Percentiles rank a stretch among this genome's conserved stretches.
Evolutionary conservation across 371 early-diverging fungal species (phyloP).

Genomic region (Mucor circinelloides): DNA sequence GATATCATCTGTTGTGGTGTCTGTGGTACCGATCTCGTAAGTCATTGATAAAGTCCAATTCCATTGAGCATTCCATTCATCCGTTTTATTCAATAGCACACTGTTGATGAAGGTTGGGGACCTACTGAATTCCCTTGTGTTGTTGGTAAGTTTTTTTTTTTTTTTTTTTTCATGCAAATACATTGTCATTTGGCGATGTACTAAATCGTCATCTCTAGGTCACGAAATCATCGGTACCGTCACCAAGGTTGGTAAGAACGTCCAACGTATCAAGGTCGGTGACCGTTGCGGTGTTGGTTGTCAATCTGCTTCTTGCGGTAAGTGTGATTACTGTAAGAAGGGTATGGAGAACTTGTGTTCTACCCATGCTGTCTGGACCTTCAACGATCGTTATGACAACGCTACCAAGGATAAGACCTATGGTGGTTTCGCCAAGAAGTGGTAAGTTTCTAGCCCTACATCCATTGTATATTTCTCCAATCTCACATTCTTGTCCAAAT

Average conservation of each 20-base stretch:
- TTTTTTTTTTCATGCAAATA: not conserved
- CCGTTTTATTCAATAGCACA: conserved; percentile 47
- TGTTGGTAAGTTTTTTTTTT: conserved; percentile 38
- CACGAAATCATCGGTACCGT: conserved; percentile 69
- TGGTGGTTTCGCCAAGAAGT: conserved; percentile 67
- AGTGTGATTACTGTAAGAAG: conserved; percentile 35
- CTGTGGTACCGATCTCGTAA: conserved; percentile 52
- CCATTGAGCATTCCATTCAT: not conserved
- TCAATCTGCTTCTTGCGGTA: conserved; percentile 51
- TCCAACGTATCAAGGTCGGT: conserved; percentile 56
- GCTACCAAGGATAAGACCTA: conserved; percentile 59
- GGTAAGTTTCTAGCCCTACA: too few relatives aligned
- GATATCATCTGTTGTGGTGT: conserved; percentile 62
- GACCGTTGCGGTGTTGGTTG: conserved; percentile 74
- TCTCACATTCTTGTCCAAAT: too few relatives aligned
- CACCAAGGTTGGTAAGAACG: conserved; percentile 52
- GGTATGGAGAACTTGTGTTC: conserved; percentile 42
- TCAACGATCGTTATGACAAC: conserved; percentile 63
- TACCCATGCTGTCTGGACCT: conserved; percentile 54
- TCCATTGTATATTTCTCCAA: too few relatives aligned
- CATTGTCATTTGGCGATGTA: not conserved
- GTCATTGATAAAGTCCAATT: not conserved
- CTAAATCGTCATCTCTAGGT: conserved; percentile 13
- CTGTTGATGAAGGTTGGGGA: conserved; percentile 71
- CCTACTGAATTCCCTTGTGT: conserved; percentile 62